Percentiles rank a stretch among this genome's conserved stretches.
phyloP scores from a whole-genome alignment of 306 rosid species.

The Vigna nakashimae region DNA sequence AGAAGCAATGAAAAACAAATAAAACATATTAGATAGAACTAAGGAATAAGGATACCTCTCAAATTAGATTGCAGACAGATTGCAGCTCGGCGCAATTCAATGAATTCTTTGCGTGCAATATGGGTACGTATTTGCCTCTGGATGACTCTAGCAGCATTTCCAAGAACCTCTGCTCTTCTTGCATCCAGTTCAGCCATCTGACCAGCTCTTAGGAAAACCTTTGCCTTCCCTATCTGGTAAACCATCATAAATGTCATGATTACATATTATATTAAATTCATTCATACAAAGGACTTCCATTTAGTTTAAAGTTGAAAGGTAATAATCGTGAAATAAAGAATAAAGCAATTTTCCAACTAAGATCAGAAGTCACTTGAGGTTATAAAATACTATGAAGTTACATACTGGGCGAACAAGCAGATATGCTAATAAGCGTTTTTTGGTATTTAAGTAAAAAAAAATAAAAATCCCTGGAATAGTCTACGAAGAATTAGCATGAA shows the following conservation, averaged over 20 bases:
- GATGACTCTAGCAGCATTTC: conserved; percentile 90
- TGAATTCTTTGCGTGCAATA: conserved; percentile 92
- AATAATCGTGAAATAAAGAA: conserved; percentile 15
- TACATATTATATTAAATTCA: conserved; percentile 33
- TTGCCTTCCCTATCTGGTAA: conserved; percentile 93
- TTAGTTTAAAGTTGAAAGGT: conserved; percentile 30
- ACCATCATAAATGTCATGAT: conserved; percentile 53
- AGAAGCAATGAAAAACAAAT: conserved; percentile 40
- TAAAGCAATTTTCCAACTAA: conserved; percentile 20
- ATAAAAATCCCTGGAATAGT: not conserved
- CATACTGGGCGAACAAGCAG: conserved; percentile 25
- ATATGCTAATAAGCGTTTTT: not conserved
- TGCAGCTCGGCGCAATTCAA: conserved; percentile 83
- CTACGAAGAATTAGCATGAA: conserved; percentile 26
- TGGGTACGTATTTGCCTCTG: conserved; percentile 94
- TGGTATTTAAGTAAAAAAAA: not conserved
- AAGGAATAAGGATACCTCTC: conserved; percentile 69
- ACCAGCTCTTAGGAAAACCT: conserved; percentile 95
- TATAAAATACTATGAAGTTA: conserved; percentile 24
- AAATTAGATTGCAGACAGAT: conserved; percentile 81
- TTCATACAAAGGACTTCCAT: conserved; percentile 18
- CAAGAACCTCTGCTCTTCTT: conserved; percentile 96
- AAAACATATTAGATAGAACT: conserved; percentile 33
- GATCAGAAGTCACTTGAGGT: conserved; percentile 31
- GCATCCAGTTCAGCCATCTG: conserved; percentile 99